Base-by-base conservation (phyloP, 2,329 filamentous ascomycete species). In the Orbilia oligospora region DNA sequence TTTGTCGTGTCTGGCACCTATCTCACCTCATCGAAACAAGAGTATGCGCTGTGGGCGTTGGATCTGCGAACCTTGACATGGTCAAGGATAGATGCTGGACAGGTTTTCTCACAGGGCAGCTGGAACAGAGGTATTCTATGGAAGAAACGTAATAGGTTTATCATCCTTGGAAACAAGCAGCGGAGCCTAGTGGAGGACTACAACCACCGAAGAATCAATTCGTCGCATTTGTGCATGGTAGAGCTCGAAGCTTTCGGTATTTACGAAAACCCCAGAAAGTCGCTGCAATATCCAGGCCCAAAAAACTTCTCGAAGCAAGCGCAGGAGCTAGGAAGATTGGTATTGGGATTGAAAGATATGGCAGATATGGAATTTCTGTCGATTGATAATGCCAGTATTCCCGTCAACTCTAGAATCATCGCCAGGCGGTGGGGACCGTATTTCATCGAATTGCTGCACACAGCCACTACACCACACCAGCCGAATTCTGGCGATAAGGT, bases 1-100 rank as follows among this genome's bases (percentile, higher is more conserved):
- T 98, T 99, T 82, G 94, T 99, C 51, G 95, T 99, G 22, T 97
- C 94, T 83, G 96, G 96, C 30, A 99, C 96, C 0, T 98, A 98
- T 83, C 88, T 99, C 73, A 99, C 96, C 0, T 97, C 95, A 0
- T 97, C 95, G 0, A 98, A 97, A 85, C 95, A 98, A 83, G 96
- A 99, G 84, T 99, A 98, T 84, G 95, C 96, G 0, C 87, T 99
- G 0, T 99, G 96, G 96, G 95, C 96, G 1, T 86, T 99, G 58
- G 94, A 99, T 83, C 85, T 99, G 71, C 90, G 91, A 75, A 96
- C 91, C 0, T 86, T 99, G 68, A 96, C 92, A 0, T 99, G 96
- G 96, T 94, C 92, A 70, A 92, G 95, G 8, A 98, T 99, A 81
- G 96, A 99, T 84, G 96, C 94, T 0, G 94, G 93, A 8, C 94